Evolutionary conservation across 768 basidiomycete species (phyloP).

Genomic region (Boletus subparvulus): DNA sequence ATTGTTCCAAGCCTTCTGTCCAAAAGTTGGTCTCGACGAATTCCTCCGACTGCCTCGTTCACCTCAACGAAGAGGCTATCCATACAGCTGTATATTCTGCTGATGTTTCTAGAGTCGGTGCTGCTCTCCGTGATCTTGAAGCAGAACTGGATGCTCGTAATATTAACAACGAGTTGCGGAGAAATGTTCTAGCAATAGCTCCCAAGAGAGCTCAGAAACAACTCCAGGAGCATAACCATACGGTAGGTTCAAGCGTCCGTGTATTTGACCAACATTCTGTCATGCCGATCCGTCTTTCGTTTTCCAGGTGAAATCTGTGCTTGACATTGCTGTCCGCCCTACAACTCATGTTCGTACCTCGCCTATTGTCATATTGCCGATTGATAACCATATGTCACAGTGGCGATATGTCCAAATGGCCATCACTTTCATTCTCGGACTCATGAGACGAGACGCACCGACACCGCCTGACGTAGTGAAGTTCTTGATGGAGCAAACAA

Average conservation of each 20-base stretch:
- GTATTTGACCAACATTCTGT: background rate
- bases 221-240: constrained; percentile 46
- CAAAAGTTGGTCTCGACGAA: constrained; percentile 36
- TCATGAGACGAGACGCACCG: constrained; percentile 63
- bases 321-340: constrained; percentile 58
- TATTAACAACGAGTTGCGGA: constrained; percentile 44
- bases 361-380: background rate
- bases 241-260: constrained; percentile 37
- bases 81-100: constrained; percentile 62
- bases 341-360: constrained; percentile 65
- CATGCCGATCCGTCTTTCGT: constrained; percentile 2
- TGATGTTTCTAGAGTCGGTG: constrained; percentile 45
- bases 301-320: constrained; percentile 55
- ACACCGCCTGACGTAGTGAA: constrained; percentile 52
- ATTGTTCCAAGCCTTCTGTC: constrained; percentile 12
- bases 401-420: constrained; percentile 84
- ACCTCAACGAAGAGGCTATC: constrained; percentile 63
- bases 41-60: constrained; percentile 58
- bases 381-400: constrained; percentile 38
- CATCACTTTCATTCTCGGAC: constrained; percentile 53
- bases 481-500: constrained; percentile 64
- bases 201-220: constrained; percentile 44
- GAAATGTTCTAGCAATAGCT: constrained; percentile 44
- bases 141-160: constrained; percentile 48
- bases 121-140: constrained; percentile 48